Evolutionary conservation across 306 rosid genomes (phyloP).

Genomic region (Prunus mongolica): DNA sequence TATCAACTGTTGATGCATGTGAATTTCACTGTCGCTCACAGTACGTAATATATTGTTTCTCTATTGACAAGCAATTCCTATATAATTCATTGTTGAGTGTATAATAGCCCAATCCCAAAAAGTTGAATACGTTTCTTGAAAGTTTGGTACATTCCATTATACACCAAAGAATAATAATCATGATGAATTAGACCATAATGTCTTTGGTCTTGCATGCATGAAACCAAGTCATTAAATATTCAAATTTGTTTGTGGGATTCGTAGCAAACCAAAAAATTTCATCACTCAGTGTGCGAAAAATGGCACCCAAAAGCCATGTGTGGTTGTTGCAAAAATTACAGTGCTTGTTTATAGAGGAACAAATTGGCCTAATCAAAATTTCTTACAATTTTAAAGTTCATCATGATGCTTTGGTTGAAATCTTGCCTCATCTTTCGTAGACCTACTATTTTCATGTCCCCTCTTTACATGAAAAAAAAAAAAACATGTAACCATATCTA

Average conservation of each 20-base stretch:
- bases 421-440: slow-evolving; percentile 35
- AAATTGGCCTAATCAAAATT: background rate
- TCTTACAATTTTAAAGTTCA: background rate
- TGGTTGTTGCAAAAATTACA: background rate
- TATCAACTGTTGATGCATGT: too few species aligned
- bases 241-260: background rate
- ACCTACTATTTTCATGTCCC: slow-evolving; percentile 30
- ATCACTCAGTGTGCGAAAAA: background rate
- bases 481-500: background rate
- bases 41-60: background rate
- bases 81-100: background rate
- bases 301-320: background rate
- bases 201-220: background rate
- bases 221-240: background rate
- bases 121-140: background rate
- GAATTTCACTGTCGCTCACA: too few species aligned
- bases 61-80: background rate
- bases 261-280: background rate
- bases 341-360: background rate
- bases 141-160: background rate
- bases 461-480: slow-evolving; percentile 24
- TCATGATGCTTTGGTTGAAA: slow-evolving; percentile 30
- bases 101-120: background rate
- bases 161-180: background rate
- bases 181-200: background rate